These are phyloP conservation scores for Cyberlindnera nakhonratchasimensis DNA, from an alignment of 805 yeast species.

Conservation along the genomic window DNA sequence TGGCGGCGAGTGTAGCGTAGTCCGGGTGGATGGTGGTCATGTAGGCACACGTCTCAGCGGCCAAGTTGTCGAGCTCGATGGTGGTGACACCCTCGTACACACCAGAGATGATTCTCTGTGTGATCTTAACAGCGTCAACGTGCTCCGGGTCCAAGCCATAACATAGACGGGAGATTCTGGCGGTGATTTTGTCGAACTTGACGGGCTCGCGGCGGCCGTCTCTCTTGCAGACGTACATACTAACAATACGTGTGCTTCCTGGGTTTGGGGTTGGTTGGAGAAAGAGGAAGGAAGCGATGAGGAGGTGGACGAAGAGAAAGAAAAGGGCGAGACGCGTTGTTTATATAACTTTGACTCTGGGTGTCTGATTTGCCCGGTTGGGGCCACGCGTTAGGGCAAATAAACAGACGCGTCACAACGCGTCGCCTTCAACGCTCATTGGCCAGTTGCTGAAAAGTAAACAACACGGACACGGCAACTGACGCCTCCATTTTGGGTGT, in stretches of 20 bases:
- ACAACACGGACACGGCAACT: constrained; percentile 2
- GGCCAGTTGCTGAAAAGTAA: constrained; percentile 11
- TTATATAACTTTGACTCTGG: constrained; percentile 8
- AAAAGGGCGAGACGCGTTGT: constrained; percentile 13
- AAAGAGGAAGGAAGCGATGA: too few species aligned
- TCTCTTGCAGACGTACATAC: constrained; percentile 89
- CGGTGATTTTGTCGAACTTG: constrained; percentile 94
- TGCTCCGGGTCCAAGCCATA: constrained; percentile 90
- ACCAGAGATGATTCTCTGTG: constrained; percentile 93
- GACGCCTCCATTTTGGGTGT: constrained; percentile 4
- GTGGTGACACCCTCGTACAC: constrained; percentile 97
- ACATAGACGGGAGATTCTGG: constrained; percentile 88
- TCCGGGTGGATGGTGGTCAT: constrained; percentile 98
- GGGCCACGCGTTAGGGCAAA: constrained; percentile 8
- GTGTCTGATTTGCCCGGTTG: constrained; percentile 3
- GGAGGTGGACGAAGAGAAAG: background rate
- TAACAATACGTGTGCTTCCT: too few species aligned
- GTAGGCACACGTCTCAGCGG: constrained; percentile 93
- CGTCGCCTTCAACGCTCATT: constrained; percentile 12
- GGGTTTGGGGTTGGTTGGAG: background rate
- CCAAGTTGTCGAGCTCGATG: constrained; percentile 31
- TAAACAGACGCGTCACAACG: constrained; percentile 7
- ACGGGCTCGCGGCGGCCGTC: constrained; percentile 95
- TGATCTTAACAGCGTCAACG: constrained; percentile 92
- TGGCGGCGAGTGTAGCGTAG: constrained; percentile 90